Base-by-base conservation (phyloP, 441 rosid species). In the Gossypium armourianum region DNA sequence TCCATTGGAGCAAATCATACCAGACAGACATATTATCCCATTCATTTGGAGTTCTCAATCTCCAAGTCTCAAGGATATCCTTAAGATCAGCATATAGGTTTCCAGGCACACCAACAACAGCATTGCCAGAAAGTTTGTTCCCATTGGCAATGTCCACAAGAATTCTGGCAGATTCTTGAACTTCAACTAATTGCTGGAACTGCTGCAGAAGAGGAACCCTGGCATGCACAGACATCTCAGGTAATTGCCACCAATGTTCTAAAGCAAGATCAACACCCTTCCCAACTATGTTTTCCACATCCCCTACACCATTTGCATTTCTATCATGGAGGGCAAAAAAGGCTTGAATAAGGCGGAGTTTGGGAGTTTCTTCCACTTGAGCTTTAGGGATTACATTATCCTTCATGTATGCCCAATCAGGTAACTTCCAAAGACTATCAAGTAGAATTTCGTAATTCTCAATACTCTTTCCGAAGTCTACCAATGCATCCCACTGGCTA, bases 171-270 rank as follows among this genome's bases (percentile, higher is more conserved):
- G 99, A 94, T 85, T 94, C 99, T 78, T 94, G 97, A 72, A 92
- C 97, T 83, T 94, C 99, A 71, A 92, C 94, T 54, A 94, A 79
- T 82, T 94, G 97, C 79, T 94, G 99, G 78, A 94, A 94, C 79
- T 92, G 96, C 83, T 90, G 97, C 78, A 94, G 81, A 68, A 94
- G 89, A 70, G 97, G 97, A 77, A 94, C 84, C 84, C 88, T 92
- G 29, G 97, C 87, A 79, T 90, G 97, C 72, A 88, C 88, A 56
- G 94, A 92, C 87, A 94, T 87, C 81, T 94, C 97, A 74, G 99
- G 99, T 80, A 94, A 85, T 81, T 89, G 97, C 97, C 99, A 94
- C 97, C 99, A 94, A 75, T 89, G 96, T 74, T 89, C 96, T 68
- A 94, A 79, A 45, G 97, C 94, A 84, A 89, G 94, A 79, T 94